These are phyloP conservation scores for Wickerhamomyces silvicola DNA, from an alignment of 805 yeast species.

Conservation along the genomic window DNA sequence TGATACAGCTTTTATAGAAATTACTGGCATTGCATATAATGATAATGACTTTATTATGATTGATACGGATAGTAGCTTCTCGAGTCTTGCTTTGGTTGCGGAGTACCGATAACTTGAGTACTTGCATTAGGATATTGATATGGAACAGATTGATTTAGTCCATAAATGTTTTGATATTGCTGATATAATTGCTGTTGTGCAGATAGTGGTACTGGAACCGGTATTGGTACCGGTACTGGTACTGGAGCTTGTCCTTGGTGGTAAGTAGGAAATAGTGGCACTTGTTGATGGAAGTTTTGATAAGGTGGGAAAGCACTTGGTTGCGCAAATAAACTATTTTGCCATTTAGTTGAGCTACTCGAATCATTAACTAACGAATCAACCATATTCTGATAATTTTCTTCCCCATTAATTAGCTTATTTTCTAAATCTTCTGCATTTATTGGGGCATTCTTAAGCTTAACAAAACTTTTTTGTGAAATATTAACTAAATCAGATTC, in stretches of 20 bases:
- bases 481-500: slow-evolving; percentile 3
- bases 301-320: too few relatives aligned
- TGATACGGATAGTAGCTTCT: slow-evolving; percentile 4
- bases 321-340: too few relatives aligned
- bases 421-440: slow-evolving; percentile 11
- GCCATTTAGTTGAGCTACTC: too few relatives aligned
- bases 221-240: too few relatives aligned
- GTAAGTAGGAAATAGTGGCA: too few relatives aligned
- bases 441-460: not conserved
- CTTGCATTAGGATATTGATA: not conserved
- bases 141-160: not conserved
- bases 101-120: slow-evolving; percentile 1
- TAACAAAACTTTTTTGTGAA: slow-evolving; percentile 1
- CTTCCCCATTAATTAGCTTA: slow-evolving; percentile 3
- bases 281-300: too few relatives aligned
- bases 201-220: not conserved
- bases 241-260: too few relatives aligned
- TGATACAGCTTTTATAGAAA: not conserved
- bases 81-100: not conserved
- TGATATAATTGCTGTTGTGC: slow-evolving; percentile 1
- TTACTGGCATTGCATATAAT: not conserved
- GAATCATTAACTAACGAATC: slow-evolving; percentile 24
- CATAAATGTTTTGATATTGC: slow-evolving; percentile 1
- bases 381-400: slow-evolving; percentile 22
- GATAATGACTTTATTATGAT: not conserved